Percentiles rank a stretch among this genome's conserved stretches.
Evolutionary conservation across 2,329 filamentous ascomycete genomes (phyloP).

Genomic region (Epichloe glyceriae): DNA sequence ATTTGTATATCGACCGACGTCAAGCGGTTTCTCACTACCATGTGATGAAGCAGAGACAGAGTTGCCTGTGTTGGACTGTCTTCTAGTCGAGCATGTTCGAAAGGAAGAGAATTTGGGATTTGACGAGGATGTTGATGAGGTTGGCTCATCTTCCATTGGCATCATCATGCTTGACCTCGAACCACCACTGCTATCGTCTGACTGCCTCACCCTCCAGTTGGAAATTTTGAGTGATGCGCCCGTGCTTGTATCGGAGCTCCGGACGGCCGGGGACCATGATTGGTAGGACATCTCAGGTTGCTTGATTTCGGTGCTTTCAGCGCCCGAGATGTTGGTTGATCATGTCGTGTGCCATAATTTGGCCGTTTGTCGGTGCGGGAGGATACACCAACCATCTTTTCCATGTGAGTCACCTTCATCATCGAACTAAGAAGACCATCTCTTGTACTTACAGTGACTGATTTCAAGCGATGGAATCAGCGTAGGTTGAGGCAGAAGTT

Average conservation of each 20-base stretch:
- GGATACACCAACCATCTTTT: not conserved
- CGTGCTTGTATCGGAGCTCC: not conserved
- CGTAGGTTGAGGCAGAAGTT: no score
- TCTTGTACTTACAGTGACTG: no score
- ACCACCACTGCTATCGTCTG: not conserved
- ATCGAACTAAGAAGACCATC: no score
- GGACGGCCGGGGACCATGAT: not conserved
- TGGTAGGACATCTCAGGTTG: not conserved
- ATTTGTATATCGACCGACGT: not conserved
- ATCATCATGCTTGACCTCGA: not conserved
- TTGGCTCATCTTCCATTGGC: not conserved
- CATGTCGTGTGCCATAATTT: not conserved
- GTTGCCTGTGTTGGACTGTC: not conserved
- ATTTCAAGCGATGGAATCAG: no score
- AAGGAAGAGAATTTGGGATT: not conserved
- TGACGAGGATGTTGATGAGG: not conserved
- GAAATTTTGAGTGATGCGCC: conserved; percentile 2
- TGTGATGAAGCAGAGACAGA: not conserved
- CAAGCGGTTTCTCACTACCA: not conserved
- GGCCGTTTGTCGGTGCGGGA: not conserved
- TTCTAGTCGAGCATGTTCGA: not conserved
- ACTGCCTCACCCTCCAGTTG: conserved; percentile 4
- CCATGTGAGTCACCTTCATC: not conserved
- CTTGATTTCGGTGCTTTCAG: not conserved
- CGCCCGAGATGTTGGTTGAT: not conserved